Evolutionary conservation across 2,329 filamentous ascomycete species (phyloP), one percentile per base, ranked within the genome.

Genomic region (Colletotrichum incanum): DNA sequence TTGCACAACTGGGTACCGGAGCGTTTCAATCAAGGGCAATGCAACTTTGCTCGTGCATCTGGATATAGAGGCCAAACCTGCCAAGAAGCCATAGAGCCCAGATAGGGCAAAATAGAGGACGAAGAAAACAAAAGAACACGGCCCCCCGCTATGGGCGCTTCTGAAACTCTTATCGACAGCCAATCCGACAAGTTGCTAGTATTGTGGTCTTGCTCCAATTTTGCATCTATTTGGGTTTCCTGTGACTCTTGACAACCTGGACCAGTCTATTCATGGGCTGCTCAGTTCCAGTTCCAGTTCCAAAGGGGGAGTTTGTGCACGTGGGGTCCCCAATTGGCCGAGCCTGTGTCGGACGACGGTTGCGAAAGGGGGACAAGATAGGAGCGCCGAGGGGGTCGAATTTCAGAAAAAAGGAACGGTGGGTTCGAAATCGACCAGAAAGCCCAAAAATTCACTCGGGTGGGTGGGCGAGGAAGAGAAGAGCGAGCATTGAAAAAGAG

Each of bases 301-400:
- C 39, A 14, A 59, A 43, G 37, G 5, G 45, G 52, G 34, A 43
- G 23, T 34, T 41, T 50, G 63, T 67, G 74, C 78, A 79, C 76
- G 77, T 79, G 78, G 78, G 74, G 73, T 73, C 71, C 59, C 34
- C 59, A 74, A 78, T 78, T 79, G 77, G 76, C 34, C 50, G 37
- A 58, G 52, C 55, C 52, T 52, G 60, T 39, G 20, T 23, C 45
- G 45, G 47, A 37, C 45, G 23, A 50, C 23, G 64, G 45, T 54
- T 34, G 43, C 69, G 59, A 47, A 47, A 60, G 60, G 54, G 34
- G 43, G 26, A 49, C 50, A 11, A 20, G 52, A 65, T 58, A 62
- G 47, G 31, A 23, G 43, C 20, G 28, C 58, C 49, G 14, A 14
- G 20, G 28, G 20, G 28, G 28, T 6, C 7, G 20, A 9, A 20